A percentile compares a stretch with the other conserved stretches of the same genome.
Evolutionary conservation across 306 rosid species (phyloP).

Genomic region (Acacia confusa): DNA sequence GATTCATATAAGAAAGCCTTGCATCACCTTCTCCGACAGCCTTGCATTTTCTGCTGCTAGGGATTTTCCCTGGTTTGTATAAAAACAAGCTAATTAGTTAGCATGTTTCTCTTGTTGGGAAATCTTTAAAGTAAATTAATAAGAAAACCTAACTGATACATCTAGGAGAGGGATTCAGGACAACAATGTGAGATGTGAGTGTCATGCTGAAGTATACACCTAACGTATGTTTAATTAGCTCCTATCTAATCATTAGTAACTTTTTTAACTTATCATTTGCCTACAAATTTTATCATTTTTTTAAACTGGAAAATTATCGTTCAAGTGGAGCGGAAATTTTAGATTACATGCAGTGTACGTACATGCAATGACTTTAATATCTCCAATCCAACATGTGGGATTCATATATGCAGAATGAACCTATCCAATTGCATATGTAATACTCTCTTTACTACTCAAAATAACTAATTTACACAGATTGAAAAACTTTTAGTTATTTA

Average conservation of each 20-base stretch:
- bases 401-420: not conserved
- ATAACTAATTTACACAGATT: no score
- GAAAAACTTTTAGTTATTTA: no score
- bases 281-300: not conserved
- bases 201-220: not conserved
- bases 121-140: not conserved
- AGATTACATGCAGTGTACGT: not conserved
- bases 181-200: not conserved
- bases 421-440: not conserved
- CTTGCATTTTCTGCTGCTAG: constrained; percentile 63
- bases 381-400: not conserved
- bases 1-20: no score
- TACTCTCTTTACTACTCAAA: no score
- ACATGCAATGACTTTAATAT: not conserved
- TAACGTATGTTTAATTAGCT: not conserved
- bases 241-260: not conserved
- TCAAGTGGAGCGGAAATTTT: not conserved
- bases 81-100: constrained; percentile 6
- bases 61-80: constrained; percentile 57
- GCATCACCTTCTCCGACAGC: constrained; percentile 65
- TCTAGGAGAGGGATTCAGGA: not conserved
- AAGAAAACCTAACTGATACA: not conserved
- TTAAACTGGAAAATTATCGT: not conserved
- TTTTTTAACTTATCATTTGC: not conserved
- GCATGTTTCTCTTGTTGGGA: not conserved